phyloP scores from a whole-genome alignment of 2,329 filamentous ascomycete genomes.

The Hypoxylon sp. region DNA sequence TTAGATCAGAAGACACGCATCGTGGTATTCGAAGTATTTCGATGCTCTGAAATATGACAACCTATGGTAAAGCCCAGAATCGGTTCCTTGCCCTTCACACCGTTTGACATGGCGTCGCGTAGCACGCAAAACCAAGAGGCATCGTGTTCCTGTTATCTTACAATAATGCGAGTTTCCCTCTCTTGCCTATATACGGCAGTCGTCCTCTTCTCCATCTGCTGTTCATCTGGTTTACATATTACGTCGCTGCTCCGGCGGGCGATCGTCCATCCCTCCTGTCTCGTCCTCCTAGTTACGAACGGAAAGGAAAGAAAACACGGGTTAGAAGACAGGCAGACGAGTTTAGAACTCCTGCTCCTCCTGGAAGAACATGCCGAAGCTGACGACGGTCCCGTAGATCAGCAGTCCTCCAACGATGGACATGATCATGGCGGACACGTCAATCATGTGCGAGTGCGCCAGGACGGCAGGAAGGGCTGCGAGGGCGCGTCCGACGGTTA shows the following conservation, averaged over 20 bases:
- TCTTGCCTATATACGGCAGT: background rate
- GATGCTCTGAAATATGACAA: slow-evolving; percentile 26
- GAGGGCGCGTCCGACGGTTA: background rate
- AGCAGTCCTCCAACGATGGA: slow-evolving; percentile 89
- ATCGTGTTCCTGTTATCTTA: slow-evolving; percentile 25
- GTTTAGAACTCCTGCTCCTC: slow-evolving; percentile 92
- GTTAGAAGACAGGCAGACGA: too few species aligned
- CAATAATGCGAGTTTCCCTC: slow-evolving; percentile 16
- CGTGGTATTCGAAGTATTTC: slow-evolving; percentile 14
- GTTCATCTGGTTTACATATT: background rate
- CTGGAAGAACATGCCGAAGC: slow-evolving; percentile 97
- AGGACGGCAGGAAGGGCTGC: slow-evolving; percentile 86
- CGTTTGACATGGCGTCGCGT: slow-evolving; percentile 18
- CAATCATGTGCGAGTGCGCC: slow-evolving; percentile 85
- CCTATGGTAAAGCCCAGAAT: slow-evolving; percentile 27
- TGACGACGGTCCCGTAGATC: slow-evolving; percentile 98
- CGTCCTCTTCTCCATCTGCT: background rate
- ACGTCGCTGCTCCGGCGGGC: background rate
- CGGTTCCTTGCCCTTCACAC: slow-evolving; percentile 7
- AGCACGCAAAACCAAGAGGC: slow-evolving; percentile 1
- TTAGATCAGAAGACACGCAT: background rate
- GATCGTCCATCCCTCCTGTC: background rate
- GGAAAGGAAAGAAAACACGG: too few species aligned
- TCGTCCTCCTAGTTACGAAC: too few species aligned
- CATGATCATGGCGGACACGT: slow-evolving; percentile 90